Conservation (phyloP, 2,329 filamentous ascomycete genomes). For the Paecilomyces sp. region DNA sequence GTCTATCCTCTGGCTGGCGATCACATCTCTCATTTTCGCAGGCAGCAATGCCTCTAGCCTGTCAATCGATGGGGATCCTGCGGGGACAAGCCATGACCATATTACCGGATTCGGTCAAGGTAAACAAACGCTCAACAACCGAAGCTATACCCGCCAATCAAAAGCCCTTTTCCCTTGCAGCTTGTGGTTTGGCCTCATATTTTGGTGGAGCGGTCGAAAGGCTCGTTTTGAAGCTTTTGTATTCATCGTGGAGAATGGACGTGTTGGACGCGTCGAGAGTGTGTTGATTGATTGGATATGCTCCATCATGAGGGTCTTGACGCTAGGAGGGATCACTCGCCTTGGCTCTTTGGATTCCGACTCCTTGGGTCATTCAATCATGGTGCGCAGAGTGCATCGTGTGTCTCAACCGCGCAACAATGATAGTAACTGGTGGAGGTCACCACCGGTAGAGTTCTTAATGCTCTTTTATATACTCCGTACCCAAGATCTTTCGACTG, state of each 20-base stretch:
- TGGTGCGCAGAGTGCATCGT: background rate
- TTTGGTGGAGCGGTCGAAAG: background rate
- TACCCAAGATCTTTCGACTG: too few relatives aligned
- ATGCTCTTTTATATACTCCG: too few relatives aligned
- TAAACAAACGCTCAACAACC: conserved; percentile 5
- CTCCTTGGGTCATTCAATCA: background rate
- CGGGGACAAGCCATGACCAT: background rate
- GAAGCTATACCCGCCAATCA: background rate
- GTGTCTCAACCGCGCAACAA: background rate
- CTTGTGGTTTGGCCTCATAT: background rate
- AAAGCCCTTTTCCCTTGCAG: background rate
- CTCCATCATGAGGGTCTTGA: background rate
- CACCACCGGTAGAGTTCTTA: too few relatives aligned
- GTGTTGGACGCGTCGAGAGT: conserved; percentile 1
- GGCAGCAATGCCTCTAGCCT: conserved; percentile 1
- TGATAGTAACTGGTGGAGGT: background rate
- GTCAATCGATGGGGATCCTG: background rate
- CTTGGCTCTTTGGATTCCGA: background rate
- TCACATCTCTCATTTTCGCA: background rate
- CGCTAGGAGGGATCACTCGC: background rate
- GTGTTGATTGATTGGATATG: conserved; percentile 1
- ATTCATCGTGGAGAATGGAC: background rate
- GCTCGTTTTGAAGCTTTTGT: background rate
- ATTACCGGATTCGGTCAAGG: conserved; percentile 6
- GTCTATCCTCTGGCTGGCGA: background rate